phyloP scores from a whole-genome alignment of 768 basidiomycete genomes.

The Termitomyces sp. region DNA sequence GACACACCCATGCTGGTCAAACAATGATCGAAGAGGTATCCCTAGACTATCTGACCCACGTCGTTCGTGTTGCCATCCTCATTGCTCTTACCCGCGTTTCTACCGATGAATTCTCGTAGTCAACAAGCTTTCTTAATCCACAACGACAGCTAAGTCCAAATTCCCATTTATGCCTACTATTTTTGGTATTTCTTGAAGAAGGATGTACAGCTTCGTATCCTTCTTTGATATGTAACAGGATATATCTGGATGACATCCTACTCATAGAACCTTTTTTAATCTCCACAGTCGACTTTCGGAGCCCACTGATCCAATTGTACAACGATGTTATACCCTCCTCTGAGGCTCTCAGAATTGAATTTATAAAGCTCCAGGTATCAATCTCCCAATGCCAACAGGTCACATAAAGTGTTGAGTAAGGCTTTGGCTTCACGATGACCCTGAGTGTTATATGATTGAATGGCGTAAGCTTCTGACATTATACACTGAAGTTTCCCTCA shows the following conservation, averaged over 20 bases:
- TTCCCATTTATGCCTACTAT: not conserved
- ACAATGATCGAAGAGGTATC: not conserved
- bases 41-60: not conserved
- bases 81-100: not conserved
- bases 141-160: not conserved
- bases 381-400: not conserved
- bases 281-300: not conserved
- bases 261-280: not conserved
- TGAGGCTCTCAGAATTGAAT: not conserved
- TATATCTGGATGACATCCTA: not conserved
- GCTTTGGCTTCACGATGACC: not conserved
- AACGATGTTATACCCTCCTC: not conserved
- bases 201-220: not conserved
- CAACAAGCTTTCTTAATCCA: not conserved
- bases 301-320: not conserved
- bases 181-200: too few relatives aligned
- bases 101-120: not conserved
- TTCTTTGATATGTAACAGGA: not conserved
- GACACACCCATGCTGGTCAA: not conserved
- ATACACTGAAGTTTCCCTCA: not conserved
- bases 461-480: not conserved
- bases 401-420: too few relatives aligned
- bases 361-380: not conserved
- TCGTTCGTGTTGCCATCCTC: not conserved
- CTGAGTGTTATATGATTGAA: not conserved